Conservation (phyloP, 106 monocot genomes). For the Apostasia ramifera region DNA sequence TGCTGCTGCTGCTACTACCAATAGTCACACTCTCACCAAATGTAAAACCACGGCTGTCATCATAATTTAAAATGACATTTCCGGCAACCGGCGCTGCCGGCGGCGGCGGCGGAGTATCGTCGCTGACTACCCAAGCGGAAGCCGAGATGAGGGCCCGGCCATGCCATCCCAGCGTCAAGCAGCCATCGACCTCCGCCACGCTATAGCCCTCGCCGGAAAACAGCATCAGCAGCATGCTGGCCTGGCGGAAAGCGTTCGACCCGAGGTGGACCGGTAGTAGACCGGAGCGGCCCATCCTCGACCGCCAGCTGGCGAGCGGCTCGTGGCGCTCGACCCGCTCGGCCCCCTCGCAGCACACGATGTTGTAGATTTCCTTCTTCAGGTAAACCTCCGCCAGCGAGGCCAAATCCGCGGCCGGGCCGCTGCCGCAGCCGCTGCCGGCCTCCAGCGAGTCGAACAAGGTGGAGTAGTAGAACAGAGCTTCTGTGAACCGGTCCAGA, state of each 20-base stretch:
- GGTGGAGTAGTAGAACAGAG: conserved; percentile 68
- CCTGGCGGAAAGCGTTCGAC: conserved; percentile 65
- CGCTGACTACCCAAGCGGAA: conserved; percentile 48
- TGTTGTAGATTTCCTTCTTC: conserved; percentile 52
- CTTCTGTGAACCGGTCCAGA: conserved; percentile 67
- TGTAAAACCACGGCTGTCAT: too few relatives aligned
- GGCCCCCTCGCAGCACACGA: conserved; percentile 58
- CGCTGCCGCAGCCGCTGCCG: not conserved
- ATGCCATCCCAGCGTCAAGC: conserved; percentile 68
- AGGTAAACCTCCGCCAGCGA: conserved; percentile 47
- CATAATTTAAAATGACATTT: not conserved
- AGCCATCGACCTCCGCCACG: conserved; percentile 56
- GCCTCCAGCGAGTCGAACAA: conserved; percentile 74
- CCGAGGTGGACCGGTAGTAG: conserved; percentile 33
- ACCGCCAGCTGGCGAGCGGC: conserved; percentile 43
- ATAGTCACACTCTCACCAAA: not conserved
- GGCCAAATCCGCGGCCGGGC: not conserved
- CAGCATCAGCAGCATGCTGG: conserved; percentile 61
- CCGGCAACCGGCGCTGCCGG: not conserved
- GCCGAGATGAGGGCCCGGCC: conserved; percentile 51
- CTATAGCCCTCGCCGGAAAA: conserved; percentile 67
- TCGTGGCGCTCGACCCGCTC: conserved; percentile 67
- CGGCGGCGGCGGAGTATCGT: conserved; percentile 1
- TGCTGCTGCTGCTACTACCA: not conserved
- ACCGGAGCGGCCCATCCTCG: conserved; percentile 30